Evolutionary conservation across 441 rosid genomes (phyloP).

Genomic region (Corymbia calophylla): DNA sequence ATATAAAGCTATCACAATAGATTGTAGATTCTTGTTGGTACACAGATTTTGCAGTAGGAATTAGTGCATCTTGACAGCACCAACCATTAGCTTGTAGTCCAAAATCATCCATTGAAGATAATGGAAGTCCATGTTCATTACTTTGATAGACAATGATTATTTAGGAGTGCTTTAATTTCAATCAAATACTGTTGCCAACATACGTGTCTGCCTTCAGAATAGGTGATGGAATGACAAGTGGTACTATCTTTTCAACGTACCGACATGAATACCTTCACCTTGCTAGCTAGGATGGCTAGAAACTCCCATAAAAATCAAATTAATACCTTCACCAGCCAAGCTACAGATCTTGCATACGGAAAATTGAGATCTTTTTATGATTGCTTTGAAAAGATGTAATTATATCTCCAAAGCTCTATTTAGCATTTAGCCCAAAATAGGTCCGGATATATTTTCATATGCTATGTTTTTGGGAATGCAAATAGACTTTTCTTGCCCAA

Average conservation of each 20-base stretch:
- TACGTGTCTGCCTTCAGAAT: background rate
- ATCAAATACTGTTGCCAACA: background rate
- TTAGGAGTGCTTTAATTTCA: background rate
- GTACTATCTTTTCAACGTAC: background rate
- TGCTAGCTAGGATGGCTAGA: background rate
- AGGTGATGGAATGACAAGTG: background rate
- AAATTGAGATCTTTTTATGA: background rate
- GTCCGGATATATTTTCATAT: no score
- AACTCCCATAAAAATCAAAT: background rate
- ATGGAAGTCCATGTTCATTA: background rate
- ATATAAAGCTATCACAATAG: background rate
- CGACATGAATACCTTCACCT: background rate
- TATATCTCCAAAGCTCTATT: no score
- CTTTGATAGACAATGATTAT: background rate
- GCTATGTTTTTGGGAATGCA: no score
- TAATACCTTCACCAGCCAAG: background rate
- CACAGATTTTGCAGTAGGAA: background rate
- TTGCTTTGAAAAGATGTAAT: no score
- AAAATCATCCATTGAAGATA: background rate
- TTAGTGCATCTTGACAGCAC: background rate
- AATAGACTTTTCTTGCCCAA: no score
- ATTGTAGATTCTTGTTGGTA: background rate
- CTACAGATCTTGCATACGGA: background rate
- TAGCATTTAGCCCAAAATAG: no score
- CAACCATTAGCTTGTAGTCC: background rate